Base-by-base conservation (phyloP, 345 rosid species). In the Ceriops zippeliana region DNA sequence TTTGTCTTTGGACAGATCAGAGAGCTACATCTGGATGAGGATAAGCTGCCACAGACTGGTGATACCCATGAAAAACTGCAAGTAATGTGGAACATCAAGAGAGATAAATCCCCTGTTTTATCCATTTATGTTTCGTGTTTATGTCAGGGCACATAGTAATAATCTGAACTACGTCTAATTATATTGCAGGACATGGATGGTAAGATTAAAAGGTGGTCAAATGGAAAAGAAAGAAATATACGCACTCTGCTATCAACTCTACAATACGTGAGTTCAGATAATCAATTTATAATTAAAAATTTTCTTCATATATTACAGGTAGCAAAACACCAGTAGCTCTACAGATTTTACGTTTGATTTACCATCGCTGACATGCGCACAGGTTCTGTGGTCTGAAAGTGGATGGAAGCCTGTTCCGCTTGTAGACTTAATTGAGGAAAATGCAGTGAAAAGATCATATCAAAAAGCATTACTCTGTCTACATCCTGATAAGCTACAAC, bases 401-500 rank as follows among this genome's bases (percentile, higher is more conserved):
- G 97, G 93, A 56, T 95, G 97, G 97, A 95, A 87, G 67, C 80
- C 91, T 0, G 89, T 89, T 63, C 93, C 99, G 42, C 92, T 95
- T 57, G 90, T 89, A 69, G 86, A 91, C 58, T 85, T 95, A 71
- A 85, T 95, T 1, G 99, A 95, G 84, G 96, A 86, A 68, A 85
- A 84, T 61, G 86, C 93, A 0, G 97, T 95, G 70, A 84, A 89
- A 75, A 88, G 87, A 81, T 80, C 93, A 7, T 95, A 91, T 79
- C 99, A 95, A 66, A 95, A 78, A 60, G 96, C 98, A 73, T 75
- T 93, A 61, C 88, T 93, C 38, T 88, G 83, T 66, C 85, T 93
- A 67, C 98, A 93, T 72, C 98, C 98, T 51, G 98, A 93, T 73
- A 93, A 93, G 79, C 85, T 91, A 53, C 96, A 93, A 78, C 98